Base-by-base conservation (phyloP, 2,329 filamentous ascomycete genomes). In the Diaporthe sp. region DNA sequence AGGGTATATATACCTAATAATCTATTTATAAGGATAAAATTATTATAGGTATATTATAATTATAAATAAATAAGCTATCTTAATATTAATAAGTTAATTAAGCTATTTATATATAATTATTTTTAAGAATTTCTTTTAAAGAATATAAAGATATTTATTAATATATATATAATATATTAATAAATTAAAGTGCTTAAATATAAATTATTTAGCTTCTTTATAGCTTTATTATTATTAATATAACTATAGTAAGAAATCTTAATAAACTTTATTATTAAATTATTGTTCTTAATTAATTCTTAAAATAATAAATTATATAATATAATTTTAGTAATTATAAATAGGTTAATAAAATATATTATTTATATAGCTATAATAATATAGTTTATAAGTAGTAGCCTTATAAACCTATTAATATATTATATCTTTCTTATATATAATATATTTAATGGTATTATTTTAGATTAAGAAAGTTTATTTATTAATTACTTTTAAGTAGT, bases 241-340 rank as follows among this genome's bases (percentile, higher is more conserved):
- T 10, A 37, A 37, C 2, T 10, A 9, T 37, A 37, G 2, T 37
- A 37, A 37, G 34, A 37, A 37, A 37, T 37, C 6, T 44, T 44
- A 44, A 44, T 17, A 44, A 44, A 44, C 4, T 44, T 15, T 15
- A 44, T 72, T 71, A 55, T 71, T 47, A n/a, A 22, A 3, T 22
- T 71, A 6, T 20, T 28, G 17, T 28, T n/a, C 12, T 25, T 39
- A 34, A 63, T 71, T 17, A 55, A 71, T 25, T 5, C 9, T 6
- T 39, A 44, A 25, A 47, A 22, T n/a, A 15, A 25, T 37, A 57
- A 57, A 15, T 8, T 3, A 2, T 44, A 28, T 63, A 55, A 71
- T 25, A 17, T 39, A 15, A 71, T 71, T 58, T 9, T 71, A 2
- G 3, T 71, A 22, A 71, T 71, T 20, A 57, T 71, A 22, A n/a